Percentiles rank a stretch among this genome's conserved stretches.
These are phyloP conservation scores for Achlya hypogyna DNA, from an alignment of 352 stramenopile genomes.

Conservation along the genomic window DNA sequence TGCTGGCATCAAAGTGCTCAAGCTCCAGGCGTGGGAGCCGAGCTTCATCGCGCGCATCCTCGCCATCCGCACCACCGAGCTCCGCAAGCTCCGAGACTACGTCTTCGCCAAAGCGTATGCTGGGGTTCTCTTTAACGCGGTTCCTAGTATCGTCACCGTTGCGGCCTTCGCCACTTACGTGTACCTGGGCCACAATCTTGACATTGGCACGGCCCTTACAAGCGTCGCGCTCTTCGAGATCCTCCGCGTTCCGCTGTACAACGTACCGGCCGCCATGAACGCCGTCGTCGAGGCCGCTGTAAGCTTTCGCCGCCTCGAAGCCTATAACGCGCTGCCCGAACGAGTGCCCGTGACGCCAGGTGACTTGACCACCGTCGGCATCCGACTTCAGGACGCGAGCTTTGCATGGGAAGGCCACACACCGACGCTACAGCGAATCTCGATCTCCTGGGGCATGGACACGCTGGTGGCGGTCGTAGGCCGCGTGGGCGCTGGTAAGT, in stretches of 20 bases:
- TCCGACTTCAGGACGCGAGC: conserved; percentile 35
- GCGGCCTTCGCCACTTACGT: conserved; percentile 54
- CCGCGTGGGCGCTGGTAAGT: conserved; percentile 49
- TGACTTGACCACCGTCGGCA: conserved; percentile 44
- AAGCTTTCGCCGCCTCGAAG: conserved; percentile 44
- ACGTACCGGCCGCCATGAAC: conserved; percentile 74
- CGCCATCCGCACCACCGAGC: conserved; percentile 54
- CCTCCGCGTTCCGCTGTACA: conserved; percentile 91
- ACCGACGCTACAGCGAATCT: neutral
- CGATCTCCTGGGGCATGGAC: neutral
- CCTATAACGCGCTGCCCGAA: conserved; percentile 33
- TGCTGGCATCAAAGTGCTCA: conserved; percentile 94
- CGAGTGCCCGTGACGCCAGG: conserved; percentile 42
- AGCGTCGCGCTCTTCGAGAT: conserved; percentile 95
- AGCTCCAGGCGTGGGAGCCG: conserved; percentile 94
- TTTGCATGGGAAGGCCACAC: conserved; percentile 62
- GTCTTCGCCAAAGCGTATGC: conserved; percentile 39
- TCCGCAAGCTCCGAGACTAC: conserved; percentile 63
- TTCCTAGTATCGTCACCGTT: conserved; percentile 80
- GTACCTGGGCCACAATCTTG: conserved; percentile 41
- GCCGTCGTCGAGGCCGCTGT: conserved; percentile 44
- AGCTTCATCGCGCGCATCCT: conserved; percentile 53
- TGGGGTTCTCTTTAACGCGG: conserved; percentile 63
- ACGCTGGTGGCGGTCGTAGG: neutral
- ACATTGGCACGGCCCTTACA: conserved; percentile 90